Evolutionary conservation across 495 filamentous ascomycete species (phyloP).

Genomic region (Trichoderma reesei): DNA sequence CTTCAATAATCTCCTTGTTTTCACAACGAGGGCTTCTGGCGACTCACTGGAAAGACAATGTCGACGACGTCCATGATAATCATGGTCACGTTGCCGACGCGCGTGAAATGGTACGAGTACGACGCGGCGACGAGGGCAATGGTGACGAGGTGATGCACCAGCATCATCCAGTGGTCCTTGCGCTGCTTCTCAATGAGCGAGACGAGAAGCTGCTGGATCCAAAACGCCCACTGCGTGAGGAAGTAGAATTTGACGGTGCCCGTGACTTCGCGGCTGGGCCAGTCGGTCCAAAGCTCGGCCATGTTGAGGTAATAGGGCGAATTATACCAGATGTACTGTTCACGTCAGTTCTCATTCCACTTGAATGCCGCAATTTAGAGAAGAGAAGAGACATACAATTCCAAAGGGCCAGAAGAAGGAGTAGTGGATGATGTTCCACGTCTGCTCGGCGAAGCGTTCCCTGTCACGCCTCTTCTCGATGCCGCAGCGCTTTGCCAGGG

Average conservation of each 20-base stretch:
- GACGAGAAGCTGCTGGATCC: slow-evolving; percentile 87
- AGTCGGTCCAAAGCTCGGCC: slow-evolving; percentile 69
- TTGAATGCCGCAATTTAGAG: not conserved
- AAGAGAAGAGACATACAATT: slow-evolving; percentile 51
- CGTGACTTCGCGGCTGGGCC: slow-evolving; percentile 63
- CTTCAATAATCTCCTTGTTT: not conserved
- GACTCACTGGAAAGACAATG: slow-evolving; percentile 65
- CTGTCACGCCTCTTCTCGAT: slow-evolving; percentile 62
- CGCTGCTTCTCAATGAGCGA: slow-evolving; percentile 87
- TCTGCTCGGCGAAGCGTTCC: slow-evolving; percentile 83
- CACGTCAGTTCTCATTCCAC: not conserved
- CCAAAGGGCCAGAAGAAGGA: slow-evolving; percentile 69
- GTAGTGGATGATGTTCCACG: slow-evolving; percentile 79
- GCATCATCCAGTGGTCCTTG: slow-evolving; percentile 94
- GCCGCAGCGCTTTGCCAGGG: slow-evolving; percentile 58
- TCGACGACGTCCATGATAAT: slow-evolving; percentile 93
- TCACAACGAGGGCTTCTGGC: not conserved
- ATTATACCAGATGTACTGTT: slow-evolving; percentile 68
- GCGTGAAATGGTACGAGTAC: slow-evolving; percentile 75
- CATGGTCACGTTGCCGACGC: slow-evolving; percentile 82
- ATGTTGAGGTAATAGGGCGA: slow-evolving; percentile 74
- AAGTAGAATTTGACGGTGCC: slow-evolving; percentile 83
- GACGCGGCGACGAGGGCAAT: slow-evolving; percentile 65
- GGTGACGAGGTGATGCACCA: slow-evolving; percentile 88
- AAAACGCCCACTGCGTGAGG: slow-evolving; percentile 83